Conservation (phyloP, 768 basidiomycete species). For the Fistulinella prunicolor region DNA sequence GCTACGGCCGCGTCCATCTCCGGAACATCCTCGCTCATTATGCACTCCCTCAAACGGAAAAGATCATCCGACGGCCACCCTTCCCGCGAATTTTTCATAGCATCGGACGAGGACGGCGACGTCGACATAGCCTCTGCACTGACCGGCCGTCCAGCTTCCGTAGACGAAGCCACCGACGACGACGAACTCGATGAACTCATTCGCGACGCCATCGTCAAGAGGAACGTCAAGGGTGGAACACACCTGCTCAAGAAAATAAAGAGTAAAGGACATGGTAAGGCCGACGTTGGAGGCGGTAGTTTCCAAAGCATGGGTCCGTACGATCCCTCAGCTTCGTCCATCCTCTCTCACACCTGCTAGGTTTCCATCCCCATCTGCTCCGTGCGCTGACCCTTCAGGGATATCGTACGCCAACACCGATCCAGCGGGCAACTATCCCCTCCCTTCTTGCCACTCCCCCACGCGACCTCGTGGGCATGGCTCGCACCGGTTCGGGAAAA, state of each 20-base stretch:
- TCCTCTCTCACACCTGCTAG: constrained; percentile 36
- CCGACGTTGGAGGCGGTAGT: constrained; percentile 87
- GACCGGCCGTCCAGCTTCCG: constrained; percentile 28
- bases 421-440: constrained; percentile 89
- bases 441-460: constrained; percentile 80
- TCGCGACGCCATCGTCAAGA: constrained; percentile 63
- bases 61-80: too few relatives aligned
- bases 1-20: constrained; percentile 1
- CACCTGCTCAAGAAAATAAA: constrained; percentile 76
- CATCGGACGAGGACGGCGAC: too few relatives aligned
- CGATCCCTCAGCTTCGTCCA: not conserved
- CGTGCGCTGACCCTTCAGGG: constrained; percentile 89
- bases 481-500: constrained; percentile 96
- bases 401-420: constrained; percentile 93
- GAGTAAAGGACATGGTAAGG: constrained; percentile 67
- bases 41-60: constrained; percentile 32
- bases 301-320: constrained; percentile 92
- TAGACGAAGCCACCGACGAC: constrained; percentile 31
- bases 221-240: constrained; percentile 72
- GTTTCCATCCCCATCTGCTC: constrained; percentile 78
- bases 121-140: constrained; percentile 66
- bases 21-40: constrained; percentile 28
- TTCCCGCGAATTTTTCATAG: too few relatives aligned
- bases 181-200: constrained; percentile 66
- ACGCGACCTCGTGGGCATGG: constrained; percentile 95